Percentiles rank a stretch among this genome's conserved stretches.
phyloP scores from a whole-genome alignment of 192 early-diverging fungal genomes.

The Bifiguratus adelaidae region DNA sequence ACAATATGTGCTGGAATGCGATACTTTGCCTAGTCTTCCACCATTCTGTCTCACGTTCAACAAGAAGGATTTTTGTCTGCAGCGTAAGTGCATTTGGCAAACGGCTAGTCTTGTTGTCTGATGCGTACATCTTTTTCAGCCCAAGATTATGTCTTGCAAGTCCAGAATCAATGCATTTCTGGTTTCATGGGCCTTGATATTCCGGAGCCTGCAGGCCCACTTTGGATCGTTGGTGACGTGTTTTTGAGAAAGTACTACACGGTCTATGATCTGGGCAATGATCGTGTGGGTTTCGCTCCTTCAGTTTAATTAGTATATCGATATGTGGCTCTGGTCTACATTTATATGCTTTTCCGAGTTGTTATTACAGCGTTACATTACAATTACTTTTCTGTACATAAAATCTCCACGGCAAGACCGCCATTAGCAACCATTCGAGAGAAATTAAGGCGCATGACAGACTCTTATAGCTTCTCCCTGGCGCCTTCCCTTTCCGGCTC shows the following conservation, averaged over 20 bases:
- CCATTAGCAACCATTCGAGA: too few relatives aligned
- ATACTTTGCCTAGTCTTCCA: constrained; percentile 60
- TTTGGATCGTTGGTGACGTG: constrained; percentile 82
- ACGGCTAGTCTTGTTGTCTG: neutral
- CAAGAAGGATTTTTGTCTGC: constrained; percentile 40
- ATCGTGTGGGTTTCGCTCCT: constrained; percentile 56
- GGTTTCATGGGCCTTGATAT: constrained; percentile 93
- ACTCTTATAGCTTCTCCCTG: neutral
- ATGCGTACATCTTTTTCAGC: constrained; percentile 22
- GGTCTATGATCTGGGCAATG: constrained; percentile 57
- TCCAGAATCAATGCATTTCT: constrained; percentile 59
- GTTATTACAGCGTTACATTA: too few relatives aligned
- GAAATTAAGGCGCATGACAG: too few relatives aligned
- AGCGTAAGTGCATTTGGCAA: constrained; percentile 8
- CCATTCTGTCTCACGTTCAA: constrained; percentile 61
- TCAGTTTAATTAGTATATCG: constrained; percentile 8
- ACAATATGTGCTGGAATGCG: constrained; percentile 78
- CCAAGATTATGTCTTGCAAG: constrained; percentile 56
- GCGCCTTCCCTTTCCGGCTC: neutral
- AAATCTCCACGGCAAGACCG: too few relatives aligned
- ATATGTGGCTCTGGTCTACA: neutral
- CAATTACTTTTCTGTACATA: too few relatives aligned
- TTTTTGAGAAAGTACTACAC: constrained; percentile 78
- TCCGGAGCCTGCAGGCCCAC: constrained; percentile 59
- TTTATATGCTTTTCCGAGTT: neutral